Evolutionary conservation across 163 green algal genomes (phyloP), one percentile per base, ranked within the genome.

Genomic region (Volvox carteri): DNA sequence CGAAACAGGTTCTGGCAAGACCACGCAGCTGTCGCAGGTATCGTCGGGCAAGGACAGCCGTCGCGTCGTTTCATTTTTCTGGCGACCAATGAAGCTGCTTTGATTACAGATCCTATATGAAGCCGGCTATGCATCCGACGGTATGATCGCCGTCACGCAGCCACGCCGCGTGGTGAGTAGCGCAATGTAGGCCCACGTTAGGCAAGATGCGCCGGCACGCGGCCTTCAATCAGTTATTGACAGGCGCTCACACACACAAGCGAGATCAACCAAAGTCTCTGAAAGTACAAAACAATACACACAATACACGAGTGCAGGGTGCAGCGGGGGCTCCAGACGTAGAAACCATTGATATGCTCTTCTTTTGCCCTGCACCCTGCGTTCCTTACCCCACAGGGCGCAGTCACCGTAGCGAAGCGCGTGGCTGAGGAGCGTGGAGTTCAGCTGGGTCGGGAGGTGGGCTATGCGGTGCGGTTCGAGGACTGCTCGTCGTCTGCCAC

Each of bases 401-500:
- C 96, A 0, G 95, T 98, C 2, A 97, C 90, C 4, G 97, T 98
- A 14, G 96, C 96, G 9, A 93, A 95, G 42, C 91, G 96, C 42
- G 96, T 98, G 44, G 95, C 96, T 37, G 92, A 96, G 88, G 96
- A 98, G 88, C 90, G 91, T n/a, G 88, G 92, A 0, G 93, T 90
- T 12, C 85, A 95, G 65, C 68, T 99, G 54, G 97, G 96, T 1
- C 67, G 81, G 6, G 94, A 97, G 88, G 96, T 98, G 19, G 96
- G 97, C 1, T 99, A 98, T 78, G 93, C 95, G 2, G 96, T 99
- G 33, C 93, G 97, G 6, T 99, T 99, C 92, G 97, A 99, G 91
- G 96, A 99, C 84, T 92, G 93, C 54, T 95, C 90, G 42, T 95
- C 84, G 8, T 54, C 78, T 28, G 44, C 54, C 21, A 99, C 97